Evolutionary conservation across 2,329 filamentous ascomycete species (phyloP), one percentile per base, ranked within the genome.

Genomic region (Colletotrichum limetticola): DNA sequence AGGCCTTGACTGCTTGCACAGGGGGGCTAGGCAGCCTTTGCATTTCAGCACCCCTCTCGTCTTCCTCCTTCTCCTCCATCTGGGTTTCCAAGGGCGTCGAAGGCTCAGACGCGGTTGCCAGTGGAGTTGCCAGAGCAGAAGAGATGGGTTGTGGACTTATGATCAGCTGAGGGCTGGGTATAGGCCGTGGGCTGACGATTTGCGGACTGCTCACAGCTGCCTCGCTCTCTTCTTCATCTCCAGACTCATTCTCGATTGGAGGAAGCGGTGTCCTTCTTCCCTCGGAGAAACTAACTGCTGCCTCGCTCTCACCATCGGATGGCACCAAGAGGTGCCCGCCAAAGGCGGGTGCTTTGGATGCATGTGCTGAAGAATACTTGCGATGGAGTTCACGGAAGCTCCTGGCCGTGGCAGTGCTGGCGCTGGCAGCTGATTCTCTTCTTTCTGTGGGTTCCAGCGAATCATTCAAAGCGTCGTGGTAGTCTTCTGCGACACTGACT

Each of bases 341-440:
- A 19, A 82, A 81, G 1, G 82, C 81, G 4, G 78, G 79, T 57
- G 82, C 82, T 75, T 85, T 85, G 56, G 85, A 82, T 32, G 85
- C 83, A 67, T 89, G 86, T 8, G 86, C 86, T 1, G 88, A 86
- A 19, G 89, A 88, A 78, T 89, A 91, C 76, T 89, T 91, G 56
- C 88, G 84, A 76, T 91, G 89, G 37, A 92, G 82, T 52, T 92
- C 89, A 52, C 89, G 86, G 78, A 92, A 92, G 77, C 91, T 93
- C 76, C 87, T 85, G 1, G 90, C 90, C 3, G 92, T 93, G 22
- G 91, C 89, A 12, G 91, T 93, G 81, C 91, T 93, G 16, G 87
- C 87, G 75, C 91, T 94, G 24, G 91, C 89, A 19, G 87, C 84
- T 2, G 92, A 94, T 55, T 86, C 89, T 37, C 91, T 87, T 22